Evolutionary conservation across 2,329 filamentous ascomycete species (phyloP), one percentile per base, ranked within the genome.

Genomic region (Stenocarpella maydis): DNA sequence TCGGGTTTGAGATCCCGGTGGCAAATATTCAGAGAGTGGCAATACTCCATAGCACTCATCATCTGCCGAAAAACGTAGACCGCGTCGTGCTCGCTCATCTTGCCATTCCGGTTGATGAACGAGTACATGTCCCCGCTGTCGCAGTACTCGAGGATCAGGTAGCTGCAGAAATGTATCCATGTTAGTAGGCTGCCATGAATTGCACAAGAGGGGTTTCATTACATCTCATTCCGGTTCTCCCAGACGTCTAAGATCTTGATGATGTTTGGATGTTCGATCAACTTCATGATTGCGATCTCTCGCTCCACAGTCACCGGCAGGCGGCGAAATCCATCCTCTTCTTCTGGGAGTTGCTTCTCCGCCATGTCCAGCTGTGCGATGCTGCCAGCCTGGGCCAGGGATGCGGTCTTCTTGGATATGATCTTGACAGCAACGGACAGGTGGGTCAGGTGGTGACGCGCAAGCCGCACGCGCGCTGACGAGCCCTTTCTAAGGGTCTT

Each of bases 221-320:
- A 98, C 93, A 99, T 91, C 80, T 99, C 95, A 68, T 94, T 92
- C 26, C 93, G 88, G 77, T 98, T 98, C 82, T 99, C 96, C 95
- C 95, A 99, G 37, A 99, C 95, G 81, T 99, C 96, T 78, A 95
- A 96, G 12, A 99, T 83, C 74, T 92, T 93, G 80, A 98, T 95
- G 75, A 98, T 95, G 78, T 98, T 96, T 7, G 92, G 93, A 80
- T 99, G 96, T 76, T 97, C 91, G 71, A 98, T 93, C 69, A 98
- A 87, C 82, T 98, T 98, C 87, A 99, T 94, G 75, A 99, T 97
- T 39, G 95, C 94, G 49, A 99, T 95, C 78, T 99, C 96, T 67
- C 96, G 88, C 81, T 98, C 95, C 71, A 99, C 92, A 1, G 94
- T 92, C 75, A 95, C 90, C 1, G 95, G 95, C 77, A 97, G 94